phyloP scores from a whole-genome alignment of 1,284 basidiomycete species.

The Puccinia triticina region DNA sequence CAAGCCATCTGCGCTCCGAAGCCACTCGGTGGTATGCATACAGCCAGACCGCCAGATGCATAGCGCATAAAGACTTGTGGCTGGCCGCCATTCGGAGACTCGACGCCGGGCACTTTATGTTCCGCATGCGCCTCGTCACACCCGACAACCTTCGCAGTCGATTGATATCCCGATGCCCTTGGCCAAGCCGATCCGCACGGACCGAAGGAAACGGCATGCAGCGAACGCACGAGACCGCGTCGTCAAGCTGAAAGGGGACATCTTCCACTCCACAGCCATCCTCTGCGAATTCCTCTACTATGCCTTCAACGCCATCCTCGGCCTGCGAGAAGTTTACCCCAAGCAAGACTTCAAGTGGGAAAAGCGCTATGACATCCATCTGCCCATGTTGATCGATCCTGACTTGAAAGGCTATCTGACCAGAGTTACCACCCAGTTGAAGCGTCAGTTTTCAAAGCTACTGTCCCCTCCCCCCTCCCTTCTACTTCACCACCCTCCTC shows the following conservation, averaged over 20 bases:
- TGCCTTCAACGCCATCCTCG: constrained; percentile 45
- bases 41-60: no score
- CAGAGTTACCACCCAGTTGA: constrained; percentile 42
- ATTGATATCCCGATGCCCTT: constrained; percentile 35
- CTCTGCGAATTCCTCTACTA: constrained; percentile 51
- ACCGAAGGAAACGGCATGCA: constrained; percentile 8
- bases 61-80: no score
- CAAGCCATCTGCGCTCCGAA: no score
- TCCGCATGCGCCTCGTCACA: no score
- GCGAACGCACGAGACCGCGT: constrained; percentile 36
- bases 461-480: background rate
- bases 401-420: constrained; percentile 49
- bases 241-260: constrained; percentile 35
- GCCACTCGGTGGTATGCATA: no score
- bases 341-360: constrained; percentile 43
- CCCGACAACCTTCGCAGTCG: background rate
- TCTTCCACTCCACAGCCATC: constrained; percentile 48
- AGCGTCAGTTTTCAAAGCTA: constrained; percentile 30
- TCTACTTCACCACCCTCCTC: background rate
- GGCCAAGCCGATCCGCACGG: constrained; percentile 46
- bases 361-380: constrained; percentile 47
- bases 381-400: constrained; percentile 43
- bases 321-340: constrained; percentile 37
- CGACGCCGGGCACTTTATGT: no score
- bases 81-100: no score